Percentiles rank a stretch among this genome's conserved stretches.
Conservation (phyloP, 1,284 basidiomycete genomes). For the Lentinula novae-zelandiae region DNA sequence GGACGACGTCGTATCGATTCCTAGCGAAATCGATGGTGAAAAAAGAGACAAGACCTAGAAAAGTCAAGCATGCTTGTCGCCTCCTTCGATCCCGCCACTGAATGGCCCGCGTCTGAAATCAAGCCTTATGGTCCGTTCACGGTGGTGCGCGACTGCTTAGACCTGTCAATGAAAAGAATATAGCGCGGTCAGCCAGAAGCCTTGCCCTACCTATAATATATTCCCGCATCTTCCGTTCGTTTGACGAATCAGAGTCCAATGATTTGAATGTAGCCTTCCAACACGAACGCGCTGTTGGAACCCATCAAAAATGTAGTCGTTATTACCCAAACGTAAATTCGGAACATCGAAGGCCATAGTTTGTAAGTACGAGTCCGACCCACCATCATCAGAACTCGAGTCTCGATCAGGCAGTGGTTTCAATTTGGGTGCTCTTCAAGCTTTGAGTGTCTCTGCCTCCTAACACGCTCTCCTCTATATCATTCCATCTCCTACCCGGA, state of each 20-base stretch:
- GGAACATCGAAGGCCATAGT: constrained; percentile 58
- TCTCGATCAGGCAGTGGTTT: constrained; percentile 39
- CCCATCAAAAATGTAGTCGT: constrained; percentile 69
- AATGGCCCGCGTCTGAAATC: constrained; percentile 82
- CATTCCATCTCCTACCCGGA: constrained; percentile 51
- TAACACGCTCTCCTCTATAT: constrained; percentile 72
- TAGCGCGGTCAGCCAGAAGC: constrained; percentile 61
- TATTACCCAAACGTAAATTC: constrained; percentile 76
- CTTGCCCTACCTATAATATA: constrained; percentile 58
- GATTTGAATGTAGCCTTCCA: constrained; percentile 48
- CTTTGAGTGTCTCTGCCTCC: constrained; percentile 67
- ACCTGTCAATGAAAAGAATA: constrained; percentile 64
- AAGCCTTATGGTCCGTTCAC: constrained; percentile 71
- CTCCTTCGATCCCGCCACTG: constrained; percentile 57
- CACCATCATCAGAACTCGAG: constrained; percentile 79
- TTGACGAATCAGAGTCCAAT: not conserved
- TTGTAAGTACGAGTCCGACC: constrained; percentile 69
- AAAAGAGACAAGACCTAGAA: no score
- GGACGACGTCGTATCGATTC: no score
- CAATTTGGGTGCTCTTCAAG: constrained; percentile 23
- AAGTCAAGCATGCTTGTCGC: constrained; percentile 58
- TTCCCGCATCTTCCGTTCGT: not conserved
- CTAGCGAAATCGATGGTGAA: no score
- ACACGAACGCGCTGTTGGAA: constrained; percentile 57
- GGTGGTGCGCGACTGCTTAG: constrained; percentile 75